A percentile compares a stretch with the other conserved stretches of the same genome.
phyloP scores from a whole-genome alignment of 176 grass and related monocot species.

The Aegilops tauschii region DNA sequence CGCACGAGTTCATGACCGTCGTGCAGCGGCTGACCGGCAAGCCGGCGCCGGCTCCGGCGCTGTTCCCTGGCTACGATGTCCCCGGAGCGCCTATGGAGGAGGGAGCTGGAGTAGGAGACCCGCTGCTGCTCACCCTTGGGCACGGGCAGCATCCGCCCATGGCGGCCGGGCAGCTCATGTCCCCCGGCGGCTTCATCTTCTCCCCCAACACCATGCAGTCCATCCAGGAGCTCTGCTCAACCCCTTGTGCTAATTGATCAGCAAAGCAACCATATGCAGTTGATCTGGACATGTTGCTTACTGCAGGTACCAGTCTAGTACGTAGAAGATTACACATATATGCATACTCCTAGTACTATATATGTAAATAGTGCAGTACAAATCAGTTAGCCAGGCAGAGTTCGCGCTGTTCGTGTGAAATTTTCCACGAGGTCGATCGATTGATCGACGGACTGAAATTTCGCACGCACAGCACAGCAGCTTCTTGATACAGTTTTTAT shows the following conservation, averaged over 20 bases:
- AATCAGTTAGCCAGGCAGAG: not conserved
- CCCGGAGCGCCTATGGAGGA: not conserved
- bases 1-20: conserved; percentile 67
- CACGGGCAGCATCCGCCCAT: conserved; percentile 37
- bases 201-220: conserved; percentile 40
- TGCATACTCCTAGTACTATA: not conserved
- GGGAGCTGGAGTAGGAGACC: conserved; percentile 20
- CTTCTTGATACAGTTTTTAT: not conserved
- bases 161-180: conserved; percentile 32
- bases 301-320: not conserved
- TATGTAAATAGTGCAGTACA: not conserved
- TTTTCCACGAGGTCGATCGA: not conserved
- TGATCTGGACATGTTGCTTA: not conserved
- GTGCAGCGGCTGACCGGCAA: conserved; percentile 70
- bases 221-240: conserved; percentile 52
- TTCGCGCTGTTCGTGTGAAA: conserved; percentile 35
- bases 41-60: not conserved
- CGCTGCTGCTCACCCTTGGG: conserved; percentile 48
- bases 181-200: conserved; percentile 43
- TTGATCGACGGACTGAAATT: conserved; percentile 17
- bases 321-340: not conserved
- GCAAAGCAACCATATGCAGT: not conserved
- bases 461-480: conserved; percentile 30
- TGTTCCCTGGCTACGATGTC: not conserved
- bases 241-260: conserved; percentile 17